Evolutionary conservation across 371 early-diverging fungal genomes (phyloP).

Genomic region (Haplosporangium sp.): DNA sequence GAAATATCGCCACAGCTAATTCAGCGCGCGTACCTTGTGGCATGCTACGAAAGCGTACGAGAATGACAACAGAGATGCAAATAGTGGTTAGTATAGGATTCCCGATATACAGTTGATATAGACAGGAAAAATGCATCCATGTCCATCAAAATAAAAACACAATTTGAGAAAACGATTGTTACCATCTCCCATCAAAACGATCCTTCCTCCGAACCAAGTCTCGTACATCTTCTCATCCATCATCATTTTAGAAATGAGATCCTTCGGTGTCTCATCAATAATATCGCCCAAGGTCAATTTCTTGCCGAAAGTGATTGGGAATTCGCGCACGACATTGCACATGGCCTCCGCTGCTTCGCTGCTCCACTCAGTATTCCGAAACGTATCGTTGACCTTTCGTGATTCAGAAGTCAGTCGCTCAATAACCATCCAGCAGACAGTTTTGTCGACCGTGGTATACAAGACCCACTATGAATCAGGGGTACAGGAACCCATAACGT

Average conservation of each 20-base stretch:
- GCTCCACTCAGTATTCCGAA: slow-evolving; percentile 9
- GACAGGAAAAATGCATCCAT: too few relatives aligned
- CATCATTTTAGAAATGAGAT: slow-evolving; percentile 39
- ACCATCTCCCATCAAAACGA: slow-evolving; percentile 47
- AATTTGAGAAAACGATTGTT: too few relatives aligned
- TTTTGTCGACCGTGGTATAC: slow-evolving; percentile 2
- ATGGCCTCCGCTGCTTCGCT: slow-evolving; percentile 13
- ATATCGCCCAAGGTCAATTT: too few relatives aligned
- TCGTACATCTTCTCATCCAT: slow-evolving; percentile 44
- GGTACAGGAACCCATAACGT: too few relatives aligned
- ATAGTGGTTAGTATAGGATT: too few relatives aligned
- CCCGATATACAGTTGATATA: too few relatives aligned
- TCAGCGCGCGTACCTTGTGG: too few relatives aligned
- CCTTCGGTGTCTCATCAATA: slow-evolving; percentile 11
- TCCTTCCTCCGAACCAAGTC: slow-evolving; percentile 33
- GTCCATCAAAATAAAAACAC: background rate
- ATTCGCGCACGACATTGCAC: slow-evolving; percentile 4
- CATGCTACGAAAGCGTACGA: too few relatives aligned
- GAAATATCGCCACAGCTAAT: too few relatives aligned
- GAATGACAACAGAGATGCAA: too few relatives aligned
- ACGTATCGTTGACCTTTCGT: slow-evolving; percentile 1
- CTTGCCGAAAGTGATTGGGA: background rate
- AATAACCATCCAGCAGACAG: slow-evolving; percentile 3
- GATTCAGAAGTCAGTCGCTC: background rate
- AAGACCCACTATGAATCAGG: background rate